A percentile compares a stretch with the other conserved stretches of the same genome.
Evolutionary conservation across 495 filamentous ascomycete genomes (phyloP).

Genomic region (Talaromyces thailandensis): DNA sequence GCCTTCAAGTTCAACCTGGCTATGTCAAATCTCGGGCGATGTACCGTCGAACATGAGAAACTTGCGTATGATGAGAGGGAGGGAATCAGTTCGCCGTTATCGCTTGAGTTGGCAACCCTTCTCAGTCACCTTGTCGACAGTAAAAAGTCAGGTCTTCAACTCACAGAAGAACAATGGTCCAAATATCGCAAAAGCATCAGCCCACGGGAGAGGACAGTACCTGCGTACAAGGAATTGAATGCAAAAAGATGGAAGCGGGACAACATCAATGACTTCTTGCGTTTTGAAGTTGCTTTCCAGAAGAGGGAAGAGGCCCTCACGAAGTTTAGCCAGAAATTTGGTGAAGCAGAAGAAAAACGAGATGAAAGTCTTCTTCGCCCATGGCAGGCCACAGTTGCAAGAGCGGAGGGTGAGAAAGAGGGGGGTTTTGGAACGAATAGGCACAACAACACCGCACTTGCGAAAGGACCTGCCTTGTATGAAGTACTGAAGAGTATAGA

Average conservation of each 20-base stretch:
- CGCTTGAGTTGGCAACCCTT: constrained; percentile 55
- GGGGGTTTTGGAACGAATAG: background rate
- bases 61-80: constrained; percentile 57
- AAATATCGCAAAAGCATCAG: constrained; percentile 34
- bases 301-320: constrained; percentile 42
- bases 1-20: constrained; percentile 59
- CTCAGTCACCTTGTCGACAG: constrained; percentile 76
- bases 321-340: constrained; percentile 33
- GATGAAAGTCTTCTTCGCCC: constrained; percentile 44
- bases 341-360: constrained; percentile 10
- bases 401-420: constrained; percentile 10
- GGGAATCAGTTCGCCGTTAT: constrained; percentile 42
- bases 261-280: constrained; percentile 64
- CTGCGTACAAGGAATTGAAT: constrained; percentile 30
- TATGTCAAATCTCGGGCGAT: constrained; percentile 58
- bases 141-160: constrained; percentile 63
- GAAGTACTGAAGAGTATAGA: constrained; percentile 16
- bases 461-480: constrained; percentile 15
- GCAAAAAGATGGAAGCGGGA: constrained; percentile 26
- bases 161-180: constrained; percentile 49
- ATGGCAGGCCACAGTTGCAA: constrained; percentile 23
- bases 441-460: background rate
- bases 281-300: constrained; percentile 48
- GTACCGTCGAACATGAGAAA: constrained; percentile 65
- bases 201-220: constrained; percentile 18